Conservation (phyloP, 768 basidiomycete genomes). For the Amanita inopinata region DNA sequence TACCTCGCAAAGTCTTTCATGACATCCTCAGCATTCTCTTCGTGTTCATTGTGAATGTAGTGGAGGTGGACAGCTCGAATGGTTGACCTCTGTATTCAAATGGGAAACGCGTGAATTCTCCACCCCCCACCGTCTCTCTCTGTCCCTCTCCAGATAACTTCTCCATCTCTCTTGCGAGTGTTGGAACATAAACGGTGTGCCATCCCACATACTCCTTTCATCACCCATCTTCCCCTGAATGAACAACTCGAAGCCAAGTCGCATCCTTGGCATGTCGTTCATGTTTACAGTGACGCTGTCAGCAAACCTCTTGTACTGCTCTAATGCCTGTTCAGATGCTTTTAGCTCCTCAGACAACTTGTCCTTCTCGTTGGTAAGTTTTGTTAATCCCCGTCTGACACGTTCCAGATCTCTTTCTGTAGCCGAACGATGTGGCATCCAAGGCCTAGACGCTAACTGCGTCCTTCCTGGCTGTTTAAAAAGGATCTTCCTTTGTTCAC, state of each 20-base stretch:
- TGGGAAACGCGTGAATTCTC: constrained; percentile 8
- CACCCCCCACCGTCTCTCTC: constrained; percentile 3
- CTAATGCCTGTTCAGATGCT: constrained; percentile 12
- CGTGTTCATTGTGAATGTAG: no score
- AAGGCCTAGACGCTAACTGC: no score
- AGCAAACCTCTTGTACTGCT: constrained; percentile 6
- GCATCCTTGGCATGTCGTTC: constrained; percentile 13
- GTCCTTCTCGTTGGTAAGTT: neutral
- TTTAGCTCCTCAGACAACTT: constrained; percentile 13
- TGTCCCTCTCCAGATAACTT: constrained; percentile 7
- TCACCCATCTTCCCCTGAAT: constrained; percentile 16
- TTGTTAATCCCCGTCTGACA: no score
- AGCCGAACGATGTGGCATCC: no score
- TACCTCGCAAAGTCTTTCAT: no score
- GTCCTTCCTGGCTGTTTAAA: no score
- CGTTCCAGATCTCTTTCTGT: no score
- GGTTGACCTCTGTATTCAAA: neutral
- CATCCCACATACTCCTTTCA: constrained; percentile 21
- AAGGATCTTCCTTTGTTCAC: no score
- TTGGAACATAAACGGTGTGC: constrained; percentile 16
- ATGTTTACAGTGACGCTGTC: constrained; percentile 8
- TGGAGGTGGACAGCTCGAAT: constrained; percentile 13
- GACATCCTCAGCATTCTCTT: no score
- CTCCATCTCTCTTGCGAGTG: constrained; percentile 11
- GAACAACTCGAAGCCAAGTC: constrained; percentile 5